phyloP scores from a whole-genome alignment of 768 basidiomycete species.

The Ramaria sp. region DNA sequence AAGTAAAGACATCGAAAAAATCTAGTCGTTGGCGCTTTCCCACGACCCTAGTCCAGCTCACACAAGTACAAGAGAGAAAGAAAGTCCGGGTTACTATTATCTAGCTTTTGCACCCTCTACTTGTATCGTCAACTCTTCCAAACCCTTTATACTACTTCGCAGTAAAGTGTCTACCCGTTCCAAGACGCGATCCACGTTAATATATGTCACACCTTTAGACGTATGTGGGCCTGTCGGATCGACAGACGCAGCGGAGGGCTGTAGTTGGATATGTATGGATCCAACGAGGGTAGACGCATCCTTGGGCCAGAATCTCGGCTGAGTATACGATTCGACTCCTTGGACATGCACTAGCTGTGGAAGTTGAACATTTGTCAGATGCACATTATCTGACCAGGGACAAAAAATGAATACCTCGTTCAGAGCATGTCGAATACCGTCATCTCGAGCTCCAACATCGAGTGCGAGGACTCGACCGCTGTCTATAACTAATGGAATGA shows the following conservation, averaged over 20 bases:
- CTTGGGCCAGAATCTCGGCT: conserved; percentile 92
- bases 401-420: conserved; percentile 37
- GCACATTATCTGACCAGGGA: neutral
- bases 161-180: conserved; percentile 67
- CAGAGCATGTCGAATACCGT: conserved; percentile 45
- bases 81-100: neutral
- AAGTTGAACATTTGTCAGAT: neutral
- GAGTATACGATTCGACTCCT: conserved; percentile 71
- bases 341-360: conserved; percentile 60
- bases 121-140: conserved; percentile 89
- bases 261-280: conserved; percentile 86
- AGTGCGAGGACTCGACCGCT: conserved; percentile 81
- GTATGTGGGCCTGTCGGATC: conserved; percentile 48
- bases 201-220: conserved; percentile 36
- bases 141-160: conserved; percentile 60
- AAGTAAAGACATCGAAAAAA: neutral
- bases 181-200: conserved; percentile 60
- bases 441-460: conserved; percentile 62
- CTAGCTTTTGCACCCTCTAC: conserved; percentile 36
- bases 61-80: neutral
- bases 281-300: conserved; percentile 80
- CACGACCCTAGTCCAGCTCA: neutral
- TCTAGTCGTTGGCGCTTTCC: neutral
- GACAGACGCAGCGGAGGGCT: conserved; percentile 43
- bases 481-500: conserved; percentile 90